These are phyloP conservation scores for Jacaranda copaia DNA, from an alignment of 257 asterid species.

Conservation along the genomic window DNA sequence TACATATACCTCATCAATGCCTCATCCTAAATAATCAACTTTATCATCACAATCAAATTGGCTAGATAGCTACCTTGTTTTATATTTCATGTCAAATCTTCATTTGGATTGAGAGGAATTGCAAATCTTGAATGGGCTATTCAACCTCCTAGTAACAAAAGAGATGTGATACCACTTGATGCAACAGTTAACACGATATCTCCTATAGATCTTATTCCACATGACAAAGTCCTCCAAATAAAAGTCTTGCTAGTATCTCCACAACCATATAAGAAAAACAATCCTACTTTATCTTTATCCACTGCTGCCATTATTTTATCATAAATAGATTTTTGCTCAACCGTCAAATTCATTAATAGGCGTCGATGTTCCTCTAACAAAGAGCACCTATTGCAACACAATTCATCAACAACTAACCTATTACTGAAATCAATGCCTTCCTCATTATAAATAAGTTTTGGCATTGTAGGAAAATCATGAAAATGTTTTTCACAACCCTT, in stretches of 20 bases:
- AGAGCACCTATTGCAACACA: no score
- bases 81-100: no score
- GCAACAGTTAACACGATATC: background rate
- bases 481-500: no score
- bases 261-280: background rate
- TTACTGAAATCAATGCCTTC: no score
- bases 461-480: no score
- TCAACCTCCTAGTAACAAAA: background rate
- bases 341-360: no score
- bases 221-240: background rate
- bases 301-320: no score
- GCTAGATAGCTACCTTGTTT: background rate
- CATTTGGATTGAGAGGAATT: background rate
- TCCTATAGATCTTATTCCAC: background rate
- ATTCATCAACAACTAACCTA: no score
- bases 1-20: background rate
- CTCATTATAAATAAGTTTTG: no score
- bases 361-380: no score
- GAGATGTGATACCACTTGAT: background rate
- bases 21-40: conserved; percentile 25
- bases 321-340: background rate
- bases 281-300: background rate
- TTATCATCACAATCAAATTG: background rate
- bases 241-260: background rate
- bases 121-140: background rate